A percentile compares a stretch with the other conserved stretches of the same genome.
These are phyloP conservation scores for Odontarrhena argentea DNA, from an alignment of 345 rosid species.

Conservation along the genomic window DNA sequence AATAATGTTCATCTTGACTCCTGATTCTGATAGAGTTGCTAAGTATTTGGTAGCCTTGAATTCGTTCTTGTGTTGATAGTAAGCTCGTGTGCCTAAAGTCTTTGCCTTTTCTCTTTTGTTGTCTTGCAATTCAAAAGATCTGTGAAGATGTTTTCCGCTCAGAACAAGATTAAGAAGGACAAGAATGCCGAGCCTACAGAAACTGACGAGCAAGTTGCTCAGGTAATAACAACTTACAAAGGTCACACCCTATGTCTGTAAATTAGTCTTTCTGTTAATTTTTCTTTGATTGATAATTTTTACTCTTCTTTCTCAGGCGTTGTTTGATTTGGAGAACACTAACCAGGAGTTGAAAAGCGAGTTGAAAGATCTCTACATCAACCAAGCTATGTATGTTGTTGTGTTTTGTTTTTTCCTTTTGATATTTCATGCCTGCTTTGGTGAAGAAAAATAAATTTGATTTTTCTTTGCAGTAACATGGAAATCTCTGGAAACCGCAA, in stretches of 20 bases:
- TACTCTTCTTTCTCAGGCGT: constrained; percentile 48
- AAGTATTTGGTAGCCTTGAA: neutral
- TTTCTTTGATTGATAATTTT: neutral
- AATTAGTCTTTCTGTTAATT: neutral
- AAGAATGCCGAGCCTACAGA: constrained; percentile 81
- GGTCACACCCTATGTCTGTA: neutral
- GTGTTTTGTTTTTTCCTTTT: constrained; percentile 23
- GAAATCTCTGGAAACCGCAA: constrained; percentile 81
- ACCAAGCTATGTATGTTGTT: constrained; percentile 64
- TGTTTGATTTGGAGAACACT: constrained; percentile 84
- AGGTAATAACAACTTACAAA: constrained; percentile 42
- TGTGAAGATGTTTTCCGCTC: constrained; percentile 77
- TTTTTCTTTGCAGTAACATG: constrained; percentile 54
- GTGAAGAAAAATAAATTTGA: neutral
- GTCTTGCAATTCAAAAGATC: constrained; percentile 36
- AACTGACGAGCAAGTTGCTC: constrained; percentile 81
- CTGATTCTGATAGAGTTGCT: neutral
- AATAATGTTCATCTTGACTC: neutral
- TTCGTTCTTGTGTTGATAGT: neutral
- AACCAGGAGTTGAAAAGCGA: constrained; percentile 82
- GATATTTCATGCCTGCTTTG: neutral
- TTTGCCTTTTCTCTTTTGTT: neutral
- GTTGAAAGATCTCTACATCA: constrained; percentile 80
- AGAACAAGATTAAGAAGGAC: constrained; percentile 85
- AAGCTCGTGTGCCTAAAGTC: neutral